Base-by-base conservation (phyloP, 345 rosid genomes). In the Odontarrhena argentea region DNA sequence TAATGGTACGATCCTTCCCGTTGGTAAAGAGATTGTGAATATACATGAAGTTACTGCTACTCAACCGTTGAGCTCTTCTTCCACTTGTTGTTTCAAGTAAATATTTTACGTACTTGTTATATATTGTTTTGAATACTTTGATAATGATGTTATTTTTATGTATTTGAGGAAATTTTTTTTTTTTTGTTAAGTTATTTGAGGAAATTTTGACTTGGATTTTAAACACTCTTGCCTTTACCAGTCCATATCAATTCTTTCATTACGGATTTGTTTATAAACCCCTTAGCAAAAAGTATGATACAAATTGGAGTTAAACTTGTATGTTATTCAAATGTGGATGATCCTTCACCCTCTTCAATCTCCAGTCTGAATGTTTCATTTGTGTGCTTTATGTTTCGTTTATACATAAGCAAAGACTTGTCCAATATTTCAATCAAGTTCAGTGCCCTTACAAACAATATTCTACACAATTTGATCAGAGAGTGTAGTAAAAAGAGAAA, bases 1-100 rank as follows among this genome's bases (percentile, higher is more conserved):
- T 38, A 38, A 38, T 38, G 58, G 24, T 14, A 55, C 61, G 9
- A 24, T 50, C 14, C 77, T 83, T 78, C 85, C 71, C 2, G 55
- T 74, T 9, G 88, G 87, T 11, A 91, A 82, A 75, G 83, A 87
- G 60, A 68, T 82, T 18, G 51, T 88, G 34, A 76, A 45, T 55
- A 54, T 86, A n/a, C 85, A 69, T 47, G 86, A 90, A 82, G 97
- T 88, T 1, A 74, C 81, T 59, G 87, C 89, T 6, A 85, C 97
- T 30, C 86, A 82, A 75, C 87, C 82, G 48, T 18, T 52, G n/a
- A 59, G 11, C 26, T 28, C 77, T 59, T 32, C 70, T 22, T 35
- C 77, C 4, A 51, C 15, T 28, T 88, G 93, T 67, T 88, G 98
- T 69, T 82, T 76, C 2, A 52, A 18, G 56, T 82, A 62, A 62